Conservation (phyloP, 768 basidiomycete genomes). For the Hysterangium stoloniferum region DNA sequence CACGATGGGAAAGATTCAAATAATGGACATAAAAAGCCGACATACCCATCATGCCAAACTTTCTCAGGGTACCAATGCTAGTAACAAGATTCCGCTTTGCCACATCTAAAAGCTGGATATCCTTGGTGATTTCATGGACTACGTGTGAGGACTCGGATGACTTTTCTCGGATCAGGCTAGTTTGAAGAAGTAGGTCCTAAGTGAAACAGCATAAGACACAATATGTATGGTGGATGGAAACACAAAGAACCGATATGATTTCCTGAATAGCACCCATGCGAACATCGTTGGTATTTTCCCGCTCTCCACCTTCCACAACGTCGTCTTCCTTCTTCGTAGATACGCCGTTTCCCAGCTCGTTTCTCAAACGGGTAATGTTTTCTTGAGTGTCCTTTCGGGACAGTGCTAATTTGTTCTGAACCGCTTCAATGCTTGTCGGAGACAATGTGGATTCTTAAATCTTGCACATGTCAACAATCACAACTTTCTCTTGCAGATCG, state of each 20-base stretch:
- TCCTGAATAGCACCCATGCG: constrained; percentile 89
- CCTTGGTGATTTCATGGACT: constrained; percentile 89
- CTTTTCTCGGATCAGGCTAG: constrained; percentile 93
- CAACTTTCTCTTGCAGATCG: neutral
- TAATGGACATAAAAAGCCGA: constrained; percentile 4
- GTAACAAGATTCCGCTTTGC: constrained; percentile 89
- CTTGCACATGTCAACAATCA: constrained; percentile 6
- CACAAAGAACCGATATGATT: constrained; percentile 81
- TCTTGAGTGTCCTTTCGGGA: constrained; percentile 62
- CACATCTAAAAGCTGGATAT: constrained; percentile 89
- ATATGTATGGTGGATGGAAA: neutral
- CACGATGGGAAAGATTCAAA: neutral
- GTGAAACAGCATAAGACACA: neutral
- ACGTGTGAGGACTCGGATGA: constrained; percentile 96
- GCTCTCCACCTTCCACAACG: constrained; percentile 29
- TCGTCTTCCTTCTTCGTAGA: neutral
- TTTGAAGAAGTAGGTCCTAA: constrained; percentile 90
- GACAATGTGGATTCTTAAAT: constrained; percentile 56
- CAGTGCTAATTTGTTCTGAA: constrained; percentile 60
- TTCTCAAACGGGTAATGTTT: constrained; percentile 64
- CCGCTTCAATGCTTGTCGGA: constrained; percentile 57
- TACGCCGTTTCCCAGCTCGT: constrained; percentile 36
- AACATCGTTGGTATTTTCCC: constrained; percentile 47
- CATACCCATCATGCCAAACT: constrained; percentile 91
- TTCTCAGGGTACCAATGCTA: constrained; percentile 84